phyloP scores from a whole-genome alignment of 805 yeast species.

The Lachancea dasiensis region DNA sequence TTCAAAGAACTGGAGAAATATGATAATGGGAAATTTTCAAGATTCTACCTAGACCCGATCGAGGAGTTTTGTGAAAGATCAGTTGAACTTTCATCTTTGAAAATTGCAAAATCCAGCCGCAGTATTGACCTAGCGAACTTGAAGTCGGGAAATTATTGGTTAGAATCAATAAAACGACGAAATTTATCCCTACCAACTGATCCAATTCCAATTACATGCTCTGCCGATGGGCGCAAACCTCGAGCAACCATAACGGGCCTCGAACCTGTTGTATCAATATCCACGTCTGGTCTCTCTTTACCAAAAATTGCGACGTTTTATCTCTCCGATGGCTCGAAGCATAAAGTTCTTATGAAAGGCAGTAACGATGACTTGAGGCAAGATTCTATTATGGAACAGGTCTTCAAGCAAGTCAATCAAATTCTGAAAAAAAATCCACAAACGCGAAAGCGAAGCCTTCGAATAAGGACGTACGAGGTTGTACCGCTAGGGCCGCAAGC shows the following conservation, averaged over 20 bases:
- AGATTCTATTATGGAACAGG: conserved; percentile 97
- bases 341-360: conserved; percentile 66
- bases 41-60: conserved; percentile 38
- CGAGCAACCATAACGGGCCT: conserved; percentile 46
- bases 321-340: conserved; percentile 52
- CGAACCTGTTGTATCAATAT: conserved; percentile 46
- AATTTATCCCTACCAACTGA: conserved; percentile 65
- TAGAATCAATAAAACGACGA: conserved; percentile 37
- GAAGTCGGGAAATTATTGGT: conserved; percentile 54
- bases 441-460: conserved; percentile 50
- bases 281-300: conserved; percentile 76
- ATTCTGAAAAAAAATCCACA: conserved; percentile 52
- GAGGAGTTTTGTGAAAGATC: conserved; percentile 46
- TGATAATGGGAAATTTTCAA: conserved; percentile 23
- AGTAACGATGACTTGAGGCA: conserved; percentile 91
- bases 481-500: conserved; percentile 82
- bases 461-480: conserved; percentile 79
- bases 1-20: conserved; percentile 36
- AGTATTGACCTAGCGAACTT: conserved; percentile 30
- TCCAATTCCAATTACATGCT: conserved; percentile 37
- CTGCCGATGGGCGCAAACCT: conserved; percentile 33
- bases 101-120: conserved; percentile 22
- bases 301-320: conserved; percentile 69
- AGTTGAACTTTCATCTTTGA: conserved; percentile 45
- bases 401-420: conserved; percentile 76